phyloP scores from a whole-genome alignment of 2,329 filamentous ascomycete genomes.

The Didymella lethalis region DNA sequence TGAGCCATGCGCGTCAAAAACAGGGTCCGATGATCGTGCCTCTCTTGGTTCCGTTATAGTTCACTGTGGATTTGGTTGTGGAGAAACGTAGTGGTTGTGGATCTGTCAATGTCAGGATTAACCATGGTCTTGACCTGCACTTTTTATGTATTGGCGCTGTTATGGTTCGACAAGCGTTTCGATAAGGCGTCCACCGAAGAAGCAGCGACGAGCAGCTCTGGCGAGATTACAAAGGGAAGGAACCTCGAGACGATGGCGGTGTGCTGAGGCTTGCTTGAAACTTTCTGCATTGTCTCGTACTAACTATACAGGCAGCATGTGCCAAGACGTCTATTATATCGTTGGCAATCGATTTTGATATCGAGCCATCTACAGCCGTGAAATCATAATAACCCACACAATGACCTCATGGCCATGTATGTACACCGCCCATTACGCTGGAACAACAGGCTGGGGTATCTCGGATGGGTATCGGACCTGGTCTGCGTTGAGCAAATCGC shows the following conservation, averaged over 20 bases:
- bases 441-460: conserved; percentile 35
- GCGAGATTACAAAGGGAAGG: neutral
- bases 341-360: conserved; percentile 20
- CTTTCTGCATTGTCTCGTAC: conserved; percentile 12
- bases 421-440: conserved; percentile 24
- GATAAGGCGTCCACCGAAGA: neutral
- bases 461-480: conserved; percentile 36
- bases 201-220: conserved; percentile 1
- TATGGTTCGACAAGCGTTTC: conserved; percentile 3
- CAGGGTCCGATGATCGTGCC: conserved; percentile 11
- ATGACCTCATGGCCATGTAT: conserved; percentile 21
- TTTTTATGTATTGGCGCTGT: conserved; percentile 7
- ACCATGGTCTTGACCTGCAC: conserved; percentile 4
- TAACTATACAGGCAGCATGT: conserved; percentile 16
- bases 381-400: conserved; percentile 16
- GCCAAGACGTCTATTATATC: conserved; percentile 10
- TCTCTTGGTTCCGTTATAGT: conserved; percentile 3
- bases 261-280: neutral
- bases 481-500: conserved; percentile 12
- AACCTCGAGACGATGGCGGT: neutral
- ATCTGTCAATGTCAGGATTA: conserved; percentile 8
- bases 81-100: conserved; percentile 13
- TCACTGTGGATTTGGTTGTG: conserved; percentile 3
- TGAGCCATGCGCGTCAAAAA: conserved; percentile 7
- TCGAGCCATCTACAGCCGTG: conserved; percentile 20